Evolutionary conservation across 2,329 filamentous ascomycete genomes (phyloP).

Genomic region (Fusarium nisikadoi): DNA sequence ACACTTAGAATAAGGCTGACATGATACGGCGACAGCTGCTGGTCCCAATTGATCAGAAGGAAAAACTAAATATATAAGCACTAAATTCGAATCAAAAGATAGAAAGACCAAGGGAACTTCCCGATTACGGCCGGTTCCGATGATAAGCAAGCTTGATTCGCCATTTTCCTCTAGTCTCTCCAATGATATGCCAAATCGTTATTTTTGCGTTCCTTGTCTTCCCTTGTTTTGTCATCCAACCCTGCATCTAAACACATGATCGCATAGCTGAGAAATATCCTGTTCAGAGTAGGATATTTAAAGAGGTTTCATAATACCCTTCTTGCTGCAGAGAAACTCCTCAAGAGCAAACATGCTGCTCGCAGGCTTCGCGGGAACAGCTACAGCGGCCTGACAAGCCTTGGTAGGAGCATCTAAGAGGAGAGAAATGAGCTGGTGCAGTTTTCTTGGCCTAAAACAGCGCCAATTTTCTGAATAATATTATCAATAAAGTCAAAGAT

Average conservation of each 20-base stretch:
- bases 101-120: background rate
- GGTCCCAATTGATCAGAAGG: accelerated
- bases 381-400: background rate
- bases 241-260: too few species aligned
- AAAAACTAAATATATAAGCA: background rate
- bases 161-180: background rate
- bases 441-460: conserved; percentile 6
- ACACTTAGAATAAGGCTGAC: accelerated
- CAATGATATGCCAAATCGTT: background rate
- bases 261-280: background rate
- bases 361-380: background rate
- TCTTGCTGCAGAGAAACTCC: conserved; percentile 4
- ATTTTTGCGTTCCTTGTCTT: background rate
- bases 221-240: background rate
- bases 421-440: conserved; percentile 7
- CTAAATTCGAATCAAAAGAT: background rate
- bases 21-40: background rate
- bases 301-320: background rate
- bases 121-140: conserved; percentile 7
- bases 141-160: background rate
- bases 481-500: conserved; percentile 33
- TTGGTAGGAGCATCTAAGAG: conserved; percentile 1
- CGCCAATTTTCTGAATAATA: conserved; percentile 4
- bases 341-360: conserved; percentile 9
- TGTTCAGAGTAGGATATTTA: background rate